Percentiles rank a stretch among this genome's conserved stretches.
Conservation (phyloP, 2,329 filamentous ascomycete species). For the Cladosporium halotolerans region DNA sequence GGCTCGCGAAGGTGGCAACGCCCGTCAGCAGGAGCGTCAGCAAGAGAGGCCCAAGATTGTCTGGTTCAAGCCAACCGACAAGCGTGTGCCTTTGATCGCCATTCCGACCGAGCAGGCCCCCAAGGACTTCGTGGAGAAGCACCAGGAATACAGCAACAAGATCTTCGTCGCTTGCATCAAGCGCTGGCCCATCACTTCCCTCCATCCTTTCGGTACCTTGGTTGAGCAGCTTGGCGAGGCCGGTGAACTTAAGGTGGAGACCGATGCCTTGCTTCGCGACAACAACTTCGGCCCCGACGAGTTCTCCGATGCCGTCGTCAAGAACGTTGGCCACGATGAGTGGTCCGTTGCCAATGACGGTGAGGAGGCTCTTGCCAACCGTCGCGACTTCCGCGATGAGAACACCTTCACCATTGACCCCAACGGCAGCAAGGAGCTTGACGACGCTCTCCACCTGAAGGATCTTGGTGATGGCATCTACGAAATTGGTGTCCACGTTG, state of each 20-base stretch:
- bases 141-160: conserved; percentile 93
- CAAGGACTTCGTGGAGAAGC: conserved; percentile 95
- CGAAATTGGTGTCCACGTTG: conserved; percentile 90
- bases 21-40: conserved; percentile 69
- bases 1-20: conserved; percentile 73
- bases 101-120: conserved; percentile 98
- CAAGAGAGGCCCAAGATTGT: conserved; percentile 99
- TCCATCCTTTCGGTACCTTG: conserved; percentile 95
- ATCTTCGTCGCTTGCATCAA: conserved; percentile 99
- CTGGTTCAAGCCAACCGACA: conserved; percentile 99
- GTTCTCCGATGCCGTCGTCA: conserved; percentile 91
- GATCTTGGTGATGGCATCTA: conserved; percentile 74
- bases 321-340: conserved; percentile 85
- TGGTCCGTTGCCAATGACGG: conserved; percentile 84
- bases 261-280: conserved; percentile 89
- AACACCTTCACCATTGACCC: conserved; percentile 89
- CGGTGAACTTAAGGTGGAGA: conserved; percentile 96
- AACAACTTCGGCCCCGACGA: conserved; percentile 99
- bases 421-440: conserved; percentile 78
- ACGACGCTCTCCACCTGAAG: conserved; percentile 91
- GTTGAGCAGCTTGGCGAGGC: conserved; percentile 96
- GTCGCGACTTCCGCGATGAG: conserved; percentile 85
- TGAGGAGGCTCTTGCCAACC: conserved; percentile 63
- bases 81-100: conserved; percentile 94
- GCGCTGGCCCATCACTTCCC: conserved; percentile 98